Evolutionary conservation across 1,284 basidiomycete species (phyloP).

Genomic region (Ceratobasidium sp.): DNA sequence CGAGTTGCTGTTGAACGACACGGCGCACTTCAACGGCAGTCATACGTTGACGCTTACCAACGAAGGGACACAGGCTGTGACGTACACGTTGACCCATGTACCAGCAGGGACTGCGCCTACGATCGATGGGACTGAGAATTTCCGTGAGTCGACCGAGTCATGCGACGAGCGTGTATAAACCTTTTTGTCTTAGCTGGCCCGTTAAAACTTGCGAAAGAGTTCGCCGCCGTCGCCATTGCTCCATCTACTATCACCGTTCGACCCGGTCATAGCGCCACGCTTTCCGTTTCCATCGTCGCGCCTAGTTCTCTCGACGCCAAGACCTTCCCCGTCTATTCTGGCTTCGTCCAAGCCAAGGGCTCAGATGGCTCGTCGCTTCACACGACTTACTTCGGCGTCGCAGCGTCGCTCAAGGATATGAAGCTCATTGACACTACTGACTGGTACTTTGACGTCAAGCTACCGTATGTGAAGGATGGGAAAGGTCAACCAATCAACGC

Average conservation of each 20-base stretch:
- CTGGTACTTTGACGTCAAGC: conserved; percentile 38
- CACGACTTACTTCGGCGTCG: conserved; percentile 53
- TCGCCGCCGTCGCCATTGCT: conserved; percentile 51
- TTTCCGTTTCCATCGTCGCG: conserved; percentile 52
- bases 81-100: conserved; percentile 53
- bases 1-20: conserved; percentile 77
- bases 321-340: conserved; percentile 55
- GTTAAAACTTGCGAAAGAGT: conserved; percentile 51
- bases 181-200: conserved; percentile 47
- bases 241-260: conserved; percentile 51
- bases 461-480: conserved; percentile 20
- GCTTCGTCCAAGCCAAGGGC: conserved; percentile 49
- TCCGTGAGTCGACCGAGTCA: conserved; percentile 46
- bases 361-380: conserved; percentile 44
- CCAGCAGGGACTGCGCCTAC: conserved; percentile 59
- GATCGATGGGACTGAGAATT: conserved; percentile 55
- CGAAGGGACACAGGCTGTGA: conserved; percentile 50
- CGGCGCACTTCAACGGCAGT: conserved; percentile 60
- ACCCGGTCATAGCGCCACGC: conserved; percentile 48
- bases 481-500: not conserved
- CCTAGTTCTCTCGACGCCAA: conserved; percentile 52
- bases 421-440: conserved; percentile 54
- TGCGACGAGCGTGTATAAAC: too few species aligned
- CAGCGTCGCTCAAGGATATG: conserved; percentile 55
- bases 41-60: conserved; percentile 53